Evolutionary conservation across 495 filamentous ascomycete species (phyloP), one percentile per base, ranked within the genome.

Genomic region (Talaromyces proteolyticus): DNA sequence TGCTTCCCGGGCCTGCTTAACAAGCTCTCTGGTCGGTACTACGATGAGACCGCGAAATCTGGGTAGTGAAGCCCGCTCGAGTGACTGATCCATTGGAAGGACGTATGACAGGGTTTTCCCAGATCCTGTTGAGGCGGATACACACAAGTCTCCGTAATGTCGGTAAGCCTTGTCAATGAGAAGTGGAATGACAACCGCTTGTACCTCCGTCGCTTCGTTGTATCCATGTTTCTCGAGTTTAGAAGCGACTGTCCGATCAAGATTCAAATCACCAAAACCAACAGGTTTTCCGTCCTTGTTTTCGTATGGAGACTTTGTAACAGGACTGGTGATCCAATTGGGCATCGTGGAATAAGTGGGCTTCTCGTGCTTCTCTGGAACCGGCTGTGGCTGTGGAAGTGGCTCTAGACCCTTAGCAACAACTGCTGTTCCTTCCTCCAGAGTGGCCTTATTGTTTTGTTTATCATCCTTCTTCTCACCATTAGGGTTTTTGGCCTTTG

Each of bases 81-180:
- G 65, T n/a, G 80, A 77, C 36, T 88, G 80, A 14, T 95, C 69
- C 55, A 96, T 78, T 0, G 92, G 92, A n/a, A 96, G 71, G 1
- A 90, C 75, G 53, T 97, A 97, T 4, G 92, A 84, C 3, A 97
- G 67, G 0, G 92, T 97, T 61, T 97, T 97, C 42, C 92, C 92
- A 0, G 92, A 96, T 4, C 92, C 92, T 1, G 92, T 97, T 3
- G 89, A 81, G 1, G 92, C 92, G 18, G 89, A 90, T 14, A 97
- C 79, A 45, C 93, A 86, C 6, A 97, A 53, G 67, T 97, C 92
- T 2, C 89, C 86, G 2, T 74, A 64, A 49, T 79, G 75, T 14
- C 64, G 69, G 38, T 78, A 62, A 14, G 65, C 62, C 0, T 77
- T 77, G 6, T 85, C 78, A 0, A 92, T 66, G 3, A 96, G 76